Evolutionary conservation across 495 filamentous ascomycete genomes (phyloP), one percentile per base, ranked within the genome.

Genomic region (Hypoxylon cercidicola): DNA sequence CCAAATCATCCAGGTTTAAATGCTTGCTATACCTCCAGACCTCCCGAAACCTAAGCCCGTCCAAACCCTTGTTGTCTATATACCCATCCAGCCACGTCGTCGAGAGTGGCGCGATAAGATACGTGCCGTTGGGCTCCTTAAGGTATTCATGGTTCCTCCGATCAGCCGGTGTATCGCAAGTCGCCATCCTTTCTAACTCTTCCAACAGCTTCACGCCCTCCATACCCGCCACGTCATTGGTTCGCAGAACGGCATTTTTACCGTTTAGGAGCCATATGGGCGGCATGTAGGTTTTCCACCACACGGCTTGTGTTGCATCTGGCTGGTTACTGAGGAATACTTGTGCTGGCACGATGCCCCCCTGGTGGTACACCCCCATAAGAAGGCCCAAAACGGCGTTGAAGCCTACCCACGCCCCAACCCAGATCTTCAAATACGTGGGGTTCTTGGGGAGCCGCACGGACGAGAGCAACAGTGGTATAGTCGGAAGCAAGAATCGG

Each of bases 221-320:
- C 69, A 91, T 87, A 2, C 93, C 92, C 90, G 96, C 97, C 20
- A 97, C 77, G 70, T 97, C 92, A 11, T 76, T 77, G 0, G 93
- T 97, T n/a, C 75, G 77, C 44, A 94, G 71, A 12, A 85, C 77
- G 58, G 83, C 84, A 61, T 87, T 88, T 68, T 89, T 89, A 8
- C 89, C 85, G 56, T 93, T 92, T 20, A 98, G 80, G 15, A 99
- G 81, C 93, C 95, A 98, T 18, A 90, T 87, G 0, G 95, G 95
- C 6, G 95, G 95, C 64, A 88, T 90, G 74, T 99, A 99, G 0
- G 96, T 98, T 70, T 96, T 97, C 95, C 95, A 99, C 93, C 93
- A 99, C 52, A 96, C 82, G 3, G 90, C 90, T 10, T 89, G 82
- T 4, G 84, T 85, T n/a, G 86, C 84, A 49, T 85, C 80, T 15